Percentiles rank a stretch among this genome's conserved stretches.
These are phyloP conservation scores for Dryas integrifolia DNA, from an alignment of 331 rosid species.

Conservation along the genomic window DNA sequence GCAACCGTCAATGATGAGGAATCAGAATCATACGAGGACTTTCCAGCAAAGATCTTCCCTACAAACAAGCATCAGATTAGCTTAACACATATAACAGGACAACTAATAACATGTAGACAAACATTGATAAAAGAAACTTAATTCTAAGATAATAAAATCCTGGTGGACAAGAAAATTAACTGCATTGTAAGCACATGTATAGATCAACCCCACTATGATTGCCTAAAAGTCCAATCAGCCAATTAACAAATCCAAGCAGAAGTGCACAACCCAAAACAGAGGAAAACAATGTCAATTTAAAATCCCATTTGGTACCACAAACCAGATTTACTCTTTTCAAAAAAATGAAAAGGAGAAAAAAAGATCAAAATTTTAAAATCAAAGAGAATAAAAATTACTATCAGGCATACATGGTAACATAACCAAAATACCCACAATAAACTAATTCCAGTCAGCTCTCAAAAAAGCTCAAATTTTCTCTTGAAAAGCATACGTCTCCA, in stretches of 20 bases:
- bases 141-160: background rate
- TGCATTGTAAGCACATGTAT: background rate
- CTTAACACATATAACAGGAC: conserved; percentile 20
- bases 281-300: background rate
- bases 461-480: background rate
- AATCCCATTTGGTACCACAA: background rate
- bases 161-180: background rate
- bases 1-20: conserved; percentile 49
- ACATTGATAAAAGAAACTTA: background rate
- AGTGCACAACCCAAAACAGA: background rate
- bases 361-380: too few species aligned
- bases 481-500: background rate
- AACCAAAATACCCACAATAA: too few species aligned
- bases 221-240: background rate
- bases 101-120: background rate
- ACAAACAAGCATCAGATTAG: conserved; percentile 33
- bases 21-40: conserved; percentile 58
- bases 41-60: conserved; percentile 60
- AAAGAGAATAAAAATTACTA: background rate
- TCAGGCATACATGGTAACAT: background rate
- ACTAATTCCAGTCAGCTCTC: background rate
- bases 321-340: background rate
- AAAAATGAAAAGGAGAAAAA: too few species aligned
- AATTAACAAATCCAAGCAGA: background rate
- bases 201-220: background rate